Evolutionary conservation across 2,329 filamentous ascomycete genomes (phyloP).

Genomic region (Trichoderma sp.): DNA sequence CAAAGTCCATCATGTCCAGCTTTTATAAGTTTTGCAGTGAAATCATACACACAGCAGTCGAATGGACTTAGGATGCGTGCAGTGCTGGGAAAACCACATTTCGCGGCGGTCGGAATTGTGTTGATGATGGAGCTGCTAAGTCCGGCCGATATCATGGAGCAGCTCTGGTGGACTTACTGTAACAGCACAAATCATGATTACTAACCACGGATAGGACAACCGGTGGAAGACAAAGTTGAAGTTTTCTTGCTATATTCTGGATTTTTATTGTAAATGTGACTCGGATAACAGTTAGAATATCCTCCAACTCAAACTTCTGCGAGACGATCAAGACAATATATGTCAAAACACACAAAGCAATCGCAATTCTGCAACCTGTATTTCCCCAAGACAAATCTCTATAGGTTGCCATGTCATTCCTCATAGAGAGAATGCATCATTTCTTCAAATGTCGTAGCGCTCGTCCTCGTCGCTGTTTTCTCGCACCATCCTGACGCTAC

Average conservation of each 20-base stretch:
- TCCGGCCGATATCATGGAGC: not conserved
- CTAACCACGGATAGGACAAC: not conserved
- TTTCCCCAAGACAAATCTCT: not conserved
- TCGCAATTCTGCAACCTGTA: not conserved
- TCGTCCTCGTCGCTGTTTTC: constrained; percentile 36
- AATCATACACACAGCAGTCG: not conserved
- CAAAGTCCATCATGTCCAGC: not conserved
- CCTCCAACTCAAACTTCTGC: not conserved
- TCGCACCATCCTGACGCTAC: constrained; percentile 43
- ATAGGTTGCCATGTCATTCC: not conserved
- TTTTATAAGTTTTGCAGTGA: not conserved
- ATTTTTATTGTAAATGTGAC: not conserved
- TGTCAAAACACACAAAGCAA: not conserved
- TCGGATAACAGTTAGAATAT: not conserved
- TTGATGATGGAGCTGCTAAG: not conserved
- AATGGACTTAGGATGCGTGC: not conserved
- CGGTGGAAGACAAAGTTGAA: not conserved
- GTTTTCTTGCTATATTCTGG: not conserved
- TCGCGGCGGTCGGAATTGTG: constrained; percentile 1
- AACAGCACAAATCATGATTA: not conserved
- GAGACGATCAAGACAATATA: not conserved
- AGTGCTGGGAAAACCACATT: not conserved
- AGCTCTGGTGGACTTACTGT: not conserved
- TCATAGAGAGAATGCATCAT: not conserved
- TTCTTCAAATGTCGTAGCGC: constrained; percentile 22